Evolutionary conservation across 306 rosid species (phyloP).

Genomic region (Carpinus viminea): DNA sequence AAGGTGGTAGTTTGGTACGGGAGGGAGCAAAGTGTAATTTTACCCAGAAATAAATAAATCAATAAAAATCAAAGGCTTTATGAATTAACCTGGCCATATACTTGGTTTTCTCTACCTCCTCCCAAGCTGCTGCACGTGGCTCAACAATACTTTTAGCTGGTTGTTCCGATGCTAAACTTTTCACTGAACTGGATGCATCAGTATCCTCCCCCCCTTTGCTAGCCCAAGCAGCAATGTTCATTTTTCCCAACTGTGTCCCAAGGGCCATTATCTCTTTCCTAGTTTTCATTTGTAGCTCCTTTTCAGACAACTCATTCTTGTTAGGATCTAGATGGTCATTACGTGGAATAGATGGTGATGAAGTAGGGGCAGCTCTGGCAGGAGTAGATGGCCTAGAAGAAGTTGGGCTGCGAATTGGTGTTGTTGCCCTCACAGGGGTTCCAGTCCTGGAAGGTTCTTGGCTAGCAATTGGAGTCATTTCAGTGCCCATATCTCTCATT

Average conservation of each 20-base stretch:
- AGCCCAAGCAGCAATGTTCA: constrained; percentile 99
- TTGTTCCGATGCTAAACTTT: constrained; percentile 46
- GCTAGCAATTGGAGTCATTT: constrained; percentile 98
- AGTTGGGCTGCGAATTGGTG: constrained; percentile 86
- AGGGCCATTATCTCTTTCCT: constrained; percentile 91
- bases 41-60: too few species aligned
- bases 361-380: constrained; percentile 48
- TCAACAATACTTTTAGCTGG: constrained; percentile 52
- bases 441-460: constrained; percentile 98
- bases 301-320: constrained; percentile 65
- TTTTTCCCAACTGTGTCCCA: constrained; percentile 90
- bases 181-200: constrained; percentile 77
- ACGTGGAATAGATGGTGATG: constrained; percentile 31
- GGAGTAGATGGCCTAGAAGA: constrained; percentile 89
- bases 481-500: constrained; percentile 99
- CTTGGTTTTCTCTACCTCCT: constrained; percentile 93
- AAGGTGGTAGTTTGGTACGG: too few species aligned
- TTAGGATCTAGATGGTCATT: too few species aligned
- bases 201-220: constrained; percentile 91
- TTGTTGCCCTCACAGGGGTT: constrained; percentile 92
- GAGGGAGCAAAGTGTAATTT: too few species aligned
- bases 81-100: constrained; percentile 72
- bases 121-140: constrained; percentile 94
- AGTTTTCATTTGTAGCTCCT: constrained; percentile 90
- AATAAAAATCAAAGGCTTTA: too few species aligned